These are phyloP conservation scores for Dactylellina parvicollis DNA, from an alignment of 2,329 filamentous ascomycete genomes.

Conservation along the genomic window DNA sequence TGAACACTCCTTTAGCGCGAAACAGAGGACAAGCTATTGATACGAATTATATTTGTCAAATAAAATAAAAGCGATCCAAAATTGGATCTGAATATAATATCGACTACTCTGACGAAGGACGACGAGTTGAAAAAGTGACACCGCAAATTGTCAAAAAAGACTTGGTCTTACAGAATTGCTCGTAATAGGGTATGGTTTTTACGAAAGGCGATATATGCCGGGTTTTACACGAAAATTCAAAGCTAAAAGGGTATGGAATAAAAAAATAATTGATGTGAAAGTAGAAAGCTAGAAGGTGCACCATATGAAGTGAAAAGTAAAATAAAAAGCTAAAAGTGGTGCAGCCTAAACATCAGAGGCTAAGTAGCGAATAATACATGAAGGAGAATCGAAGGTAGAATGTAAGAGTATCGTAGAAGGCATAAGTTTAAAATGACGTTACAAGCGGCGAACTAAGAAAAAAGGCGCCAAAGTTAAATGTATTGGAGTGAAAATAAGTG, in stretches of 20 bases:
- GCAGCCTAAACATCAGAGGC: conserved; percentile 25
- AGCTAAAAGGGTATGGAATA: conserved; percentile 5
- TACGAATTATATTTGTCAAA: no score
- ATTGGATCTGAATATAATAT: no score
- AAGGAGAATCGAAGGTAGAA: conserved; percentile 19
- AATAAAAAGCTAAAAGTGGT: conserved; percentile 19
- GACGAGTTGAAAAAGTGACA: no score
- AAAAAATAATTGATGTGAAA: not conserved
- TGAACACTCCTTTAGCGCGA: no score
- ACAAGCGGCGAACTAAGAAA: conserved; percentile 8
- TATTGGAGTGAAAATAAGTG: conserved; percentile 15
- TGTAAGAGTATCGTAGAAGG: conserved; percentile 28
- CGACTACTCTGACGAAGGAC: no score
- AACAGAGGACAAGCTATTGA: no score
- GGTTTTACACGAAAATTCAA: conserved; percentile 7
- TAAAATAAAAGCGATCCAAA: no score
- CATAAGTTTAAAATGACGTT: conserved; percentile 25
- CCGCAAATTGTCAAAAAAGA: no score
- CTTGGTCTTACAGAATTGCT: no score
- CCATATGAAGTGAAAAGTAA: conserved; percentile 37
- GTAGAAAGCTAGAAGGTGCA: conserved; percentile 10
- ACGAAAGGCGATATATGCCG: not conserved
- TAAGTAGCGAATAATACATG: conserved; percentile 15
- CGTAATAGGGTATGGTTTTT: no score
- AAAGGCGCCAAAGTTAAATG: conserved; percentile 15